Percentiles rank a stretch among this genome's conserved stretches.
phyloP scores from a whole-genome alignment of 371 early-diverging fungal species.

The Phascolomyces articulosus region DNA sequence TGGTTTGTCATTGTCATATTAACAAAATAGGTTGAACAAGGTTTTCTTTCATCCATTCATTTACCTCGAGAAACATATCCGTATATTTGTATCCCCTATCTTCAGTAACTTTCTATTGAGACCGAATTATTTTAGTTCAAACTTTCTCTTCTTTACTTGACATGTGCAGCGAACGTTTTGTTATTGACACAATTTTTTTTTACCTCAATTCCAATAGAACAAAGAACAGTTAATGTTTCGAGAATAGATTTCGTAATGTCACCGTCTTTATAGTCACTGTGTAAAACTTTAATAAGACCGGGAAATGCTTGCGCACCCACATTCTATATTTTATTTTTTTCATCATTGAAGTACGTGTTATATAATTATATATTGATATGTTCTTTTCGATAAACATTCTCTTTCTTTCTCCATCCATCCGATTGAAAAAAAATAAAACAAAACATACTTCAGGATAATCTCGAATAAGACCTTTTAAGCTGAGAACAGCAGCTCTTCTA shows the following conservation, averaged over 20 bases:
- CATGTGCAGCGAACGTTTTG: too few species aligned
- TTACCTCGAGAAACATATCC: constrained; percentile 55
- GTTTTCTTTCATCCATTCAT: background rate
- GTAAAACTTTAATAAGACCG: constrained; percentile 74
- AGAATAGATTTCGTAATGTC: constrained; percentile 83
- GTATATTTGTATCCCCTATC: constrained; percentile 52
- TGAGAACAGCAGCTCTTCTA: constrained; percentile 84
- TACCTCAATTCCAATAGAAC: constrained; percentile 56
- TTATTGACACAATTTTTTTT: too few species aligned
- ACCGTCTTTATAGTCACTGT: constrained; percentile 79
- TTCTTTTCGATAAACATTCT: too few species aligned
- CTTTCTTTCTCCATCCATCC: background rate
- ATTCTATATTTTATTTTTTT: too few species aligned
- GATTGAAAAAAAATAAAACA: too few species aligned
- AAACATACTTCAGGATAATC: constrained; percentile 58
- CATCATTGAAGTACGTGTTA: too few species aligned
- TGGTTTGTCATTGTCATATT: too few species aligned
- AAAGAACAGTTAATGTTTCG: constrained; percentile 84
- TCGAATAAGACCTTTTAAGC: constrained; percentile 83
- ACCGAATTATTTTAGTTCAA: too few species aligned
- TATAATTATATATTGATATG: too few species aligned
- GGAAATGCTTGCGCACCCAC: constrained; percentile 82
- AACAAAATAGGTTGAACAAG: too few species aligned
- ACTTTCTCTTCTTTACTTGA: background rate
- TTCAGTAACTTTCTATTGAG: constrained; percentile 38